Conservation (phyloP, 148 eudicot genomes). For the Camellia granthamiana region DNA sequence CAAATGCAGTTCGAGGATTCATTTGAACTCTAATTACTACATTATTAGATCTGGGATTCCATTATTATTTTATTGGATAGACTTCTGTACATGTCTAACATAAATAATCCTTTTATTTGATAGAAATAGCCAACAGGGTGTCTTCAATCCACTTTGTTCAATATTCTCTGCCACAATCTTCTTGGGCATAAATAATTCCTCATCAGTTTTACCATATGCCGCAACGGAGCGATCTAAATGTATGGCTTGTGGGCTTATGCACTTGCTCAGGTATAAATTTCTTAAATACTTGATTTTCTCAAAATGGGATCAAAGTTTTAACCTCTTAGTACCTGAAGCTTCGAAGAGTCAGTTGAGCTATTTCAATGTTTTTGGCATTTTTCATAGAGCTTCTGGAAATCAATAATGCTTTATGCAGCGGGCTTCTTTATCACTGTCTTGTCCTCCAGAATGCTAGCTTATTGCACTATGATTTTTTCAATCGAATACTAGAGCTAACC, state of each 20-base stretch:
- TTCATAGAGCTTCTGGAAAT: too few species aligned
- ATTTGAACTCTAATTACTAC: neutral
- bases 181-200: slow-evolving; percentile 59
- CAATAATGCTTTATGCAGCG: too few species aligned
- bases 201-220: slow-evolving; percentile 47
- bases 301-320: too few species aligned
- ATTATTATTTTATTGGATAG: neutral
- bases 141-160: slow-evolving; percentile 57
- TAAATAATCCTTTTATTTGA: slow-evolving; percentile 12
- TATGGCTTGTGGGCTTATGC: slow-evolving; percentile 70
- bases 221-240: slow-evolving; percentile 68
- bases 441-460: too few species aligned
- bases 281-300: neutral
- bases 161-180: slow-evolving; percentile 48
- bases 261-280: slow-evolving; percentile 60
- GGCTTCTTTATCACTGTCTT: too few species aligned
- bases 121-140: slow-evolving; percentile 61
- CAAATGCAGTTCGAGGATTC: neutral
- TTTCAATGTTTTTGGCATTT: too few species aligned
- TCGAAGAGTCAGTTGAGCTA: too few species aligned
- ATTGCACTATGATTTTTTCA: too few species aligned
- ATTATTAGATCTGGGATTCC: neutral
- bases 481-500: too few species aligned
- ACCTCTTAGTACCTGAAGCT: too few species aligned
- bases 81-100: neutral